Percentiles rank a stretch among this genome's conserved stretches.
Conservation (phyloP, 805 yeast species). For the Kuraishia hungarica region DNA sequence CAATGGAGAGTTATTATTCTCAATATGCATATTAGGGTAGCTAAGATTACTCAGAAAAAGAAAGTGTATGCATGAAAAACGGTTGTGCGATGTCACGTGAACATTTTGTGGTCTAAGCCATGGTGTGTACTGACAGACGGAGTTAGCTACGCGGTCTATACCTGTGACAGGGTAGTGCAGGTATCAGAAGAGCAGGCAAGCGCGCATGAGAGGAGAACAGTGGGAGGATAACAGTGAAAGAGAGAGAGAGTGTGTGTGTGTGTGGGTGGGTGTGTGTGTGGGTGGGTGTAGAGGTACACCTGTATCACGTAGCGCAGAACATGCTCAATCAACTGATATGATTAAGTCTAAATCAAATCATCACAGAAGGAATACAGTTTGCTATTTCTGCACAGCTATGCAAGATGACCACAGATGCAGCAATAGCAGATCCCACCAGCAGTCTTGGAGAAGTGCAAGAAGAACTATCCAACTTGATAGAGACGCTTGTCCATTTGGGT, state of each 20-base stretch:
- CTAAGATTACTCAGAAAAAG: neutral
- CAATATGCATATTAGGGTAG: neutral
- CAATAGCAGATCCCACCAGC: constrained; percentile 11
- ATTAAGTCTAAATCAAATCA: too few species aligned
- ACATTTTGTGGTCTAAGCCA: neutral
- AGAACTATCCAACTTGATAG: constrained; percentile 48
- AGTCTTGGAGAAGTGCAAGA: constrained; percentile 22
- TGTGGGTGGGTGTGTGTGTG: too few species aligned
- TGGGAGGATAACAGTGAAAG: too few species aligned
- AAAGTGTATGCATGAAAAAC: neutral
- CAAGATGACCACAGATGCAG: constrained; percentile 21
- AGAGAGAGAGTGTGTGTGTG: too few species aligned
- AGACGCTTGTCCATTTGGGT: constrained; percentile 82
- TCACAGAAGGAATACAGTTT: too few species aligned
- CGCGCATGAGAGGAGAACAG: too few species aligned
- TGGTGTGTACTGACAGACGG: neutral
- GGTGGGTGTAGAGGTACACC: too few species aligned
- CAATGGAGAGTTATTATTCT: neutral
- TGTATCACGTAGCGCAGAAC: neutral
- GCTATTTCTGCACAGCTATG: neutral
- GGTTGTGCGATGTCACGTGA: constrained; percentile 5
- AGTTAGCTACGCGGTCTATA: neutral
- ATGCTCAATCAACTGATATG: neutral
- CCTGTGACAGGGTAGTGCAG: neutral
- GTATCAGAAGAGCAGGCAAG: neutral